Conservation (phyloP, 1,284 basidiomycete species). For the Coniophora puteana region DNA sequence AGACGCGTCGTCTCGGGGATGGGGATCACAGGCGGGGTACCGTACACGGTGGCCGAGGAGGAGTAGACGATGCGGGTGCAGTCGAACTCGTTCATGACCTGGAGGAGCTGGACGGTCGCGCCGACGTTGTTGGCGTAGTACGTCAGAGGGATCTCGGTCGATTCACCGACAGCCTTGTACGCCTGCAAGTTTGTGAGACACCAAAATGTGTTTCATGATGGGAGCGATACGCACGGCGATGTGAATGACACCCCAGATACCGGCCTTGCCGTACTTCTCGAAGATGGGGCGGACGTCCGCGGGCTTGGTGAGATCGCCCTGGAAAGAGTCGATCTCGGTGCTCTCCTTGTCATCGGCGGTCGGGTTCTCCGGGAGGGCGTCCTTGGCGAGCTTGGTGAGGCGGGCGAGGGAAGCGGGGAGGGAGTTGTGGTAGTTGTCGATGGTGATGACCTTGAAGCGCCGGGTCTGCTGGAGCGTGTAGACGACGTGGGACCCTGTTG, state of each 20-base stretch:
- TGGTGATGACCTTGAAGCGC: slow-evolving; percentile 87
- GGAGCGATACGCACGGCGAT: slow-evolving; percentile 66
- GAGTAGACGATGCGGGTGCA: slow-evolving; percentile 93
- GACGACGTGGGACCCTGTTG: slow-evolving; percentile 86
- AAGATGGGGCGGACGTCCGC: slow-evolving; percentile 77
- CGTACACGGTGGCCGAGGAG: slow-evolving; percentile 99
- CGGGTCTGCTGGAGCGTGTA: slow-evolving; percentile 83
- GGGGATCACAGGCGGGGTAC: slow-evolving; percentile 88
- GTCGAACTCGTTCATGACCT: slow-evolving; percentile 83
- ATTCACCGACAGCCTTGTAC: slow-evolving; percentile 98
- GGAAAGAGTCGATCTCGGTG: slow-evolving; percentile 67
- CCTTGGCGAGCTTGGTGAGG: slow-evolving; percentile 76
- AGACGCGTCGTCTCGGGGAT: slow-evolving; percentile 93
- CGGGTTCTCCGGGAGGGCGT: slow-evolving; percentile 60
- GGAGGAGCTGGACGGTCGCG: slow-evolving; percentile 79
- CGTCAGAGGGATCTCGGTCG: slow-evolving; percentile 88
- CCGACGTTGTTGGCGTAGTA: slow-evolving; percentile 93
- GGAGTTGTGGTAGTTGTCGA: slow-evolving; percentile 94
- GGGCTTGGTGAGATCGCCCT: slow-evolving; percentile 72
- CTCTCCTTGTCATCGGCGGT: slow-evolving; percentile 63
- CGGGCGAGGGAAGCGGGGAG: slow-evolving; percentile 70
- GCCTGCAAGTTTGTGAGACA: slow-evolving; percentile 48
- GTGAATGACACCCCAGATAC: slow-evolving; percentile 98
- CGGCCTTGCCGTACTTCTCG: slow-evolving; percentile 80
- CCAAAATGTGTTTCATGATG: slow-evolving; percentile 1